Base-by-base conservation (phyloP, 768 basidiomycete genomes). In the Termitomyces sp. region DNA sequence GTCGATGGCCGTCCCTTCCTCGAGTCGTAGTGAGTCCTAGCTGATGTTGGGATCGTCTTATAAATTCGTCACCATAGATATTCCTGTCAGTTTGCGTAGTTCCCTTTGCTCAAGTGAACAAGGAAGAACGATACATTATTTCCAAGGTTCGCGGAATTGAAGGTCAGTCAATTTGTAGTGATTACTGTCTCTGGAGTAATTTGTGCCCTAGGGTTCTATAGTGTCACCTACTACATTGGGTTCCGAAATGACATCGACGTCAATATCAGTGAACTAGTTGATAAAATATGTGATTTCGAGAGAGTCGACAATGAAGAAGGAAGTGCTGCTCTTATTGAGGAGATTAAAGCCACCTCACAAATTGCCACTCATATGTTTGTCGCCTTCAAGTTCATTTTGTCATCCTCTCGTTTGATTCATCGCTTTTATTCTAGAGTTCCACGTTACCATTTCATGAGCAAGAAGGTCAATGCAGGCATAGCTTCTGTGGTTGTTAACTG, bases 1-100 rank as follows among this genome's bases (percentile, higher is more conserved):
- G 81, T 4, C 85, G 83, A 64, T 86, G 85, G 83, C 87, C 87
- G 22, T 80, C 85, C 18, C 75, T 90, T n/a, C 88, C 88, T 34
- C 75, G 79, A 3, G 79, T 88, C 27, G 80, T 85, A 18, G 86
- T 86, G 62, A 62, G 83, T 78, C 26, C 24, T 1, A 24, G n/a
- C 33, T 53, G 1, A 1, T 7, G 30, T n/a, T 39, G 22, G 13
- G n/a, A n/a, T 12, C 7, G 16, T 33, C 48, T 59, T 26, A 27
- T 34, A 4, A 18, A 51, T 32, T 55, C 43, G 12, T 13, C 3
- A 22, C 4, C 18, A 34, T 55, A 87, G 82, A 79, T 89, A 37
- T 89, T 89, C 71, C 73, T 88, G 16, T 83, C 85, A 0, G 80
- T 86, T 32, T 76, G 76, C 32, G 70, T 84, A 34, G 73, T 83